Conservation (phyloP, 2,329 filamentous ascomycete species). For the Xylariaceae sp. region DNA sequence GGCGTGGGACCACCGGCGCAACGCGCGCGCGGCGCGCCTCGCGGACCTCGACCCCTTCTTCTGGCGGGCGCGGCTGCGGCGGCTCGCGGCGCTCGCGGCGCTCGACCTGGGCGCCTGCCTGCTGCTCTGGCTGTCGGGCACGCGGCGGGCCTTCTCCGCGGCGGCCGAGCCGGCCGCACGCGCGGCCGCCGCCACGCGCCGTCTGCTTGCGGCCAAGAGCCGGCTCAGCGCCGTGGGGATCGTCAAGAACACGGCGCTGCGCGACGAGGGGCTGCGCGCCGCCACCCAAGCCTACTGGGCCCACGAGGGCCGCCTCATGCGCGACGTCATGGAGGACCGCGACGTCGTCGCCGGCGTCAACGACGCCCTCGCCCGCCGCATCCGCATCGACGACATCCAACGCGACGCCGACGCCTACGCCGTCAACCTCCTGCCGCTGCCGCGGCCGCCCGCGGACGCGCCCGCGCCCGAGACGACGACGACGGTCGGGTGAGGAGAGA, state of each 20-base stretch:
- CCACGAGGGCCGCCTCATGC: conserved; percentile 65
- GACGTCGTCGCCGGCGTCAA: conserved; percentile 67
- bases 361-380: conserved; percentile 54
- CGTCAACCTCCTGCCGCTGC: conserved; percentile 30
- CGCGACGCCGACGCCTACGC: conserved; percentile 58
- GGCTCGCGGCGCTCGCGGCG: conserved; percentile 55
- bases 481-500: neutral
- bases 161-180: conserved; percentile 57
- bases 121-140: conserved; percentile 67
- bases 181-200: conserved; percentile 50
- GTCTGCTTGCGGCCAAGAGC: conserved; percentile 51
- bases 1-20: conserved; percentile 58
- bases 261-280: conserved; percentile 63
- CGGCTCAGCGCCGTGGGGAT: conserved; percentile 68
- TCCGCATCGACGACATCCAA: conserved; percentile 55
- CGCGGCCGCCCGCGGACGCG: neutral
- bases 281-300: conserved; percentile 70
- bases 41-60: conserved; percentile 62
- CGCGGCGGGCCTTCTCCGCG: conserved; percentile 67
- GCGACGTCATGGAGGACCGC: conserved; percentile 69
- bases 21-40: conserved; percentile 54
- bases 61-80: conserved; percentile 59
- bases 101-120: conserved; percentile 58
- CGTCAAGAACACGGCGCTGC: conserved; percentile 68
- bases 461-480: conserved; percentile 2